Percentiles rank a stretch among this genome's conserved stretches.
phyloP scores from a whole-genome alignment of 1,139 yeast genomes.

The Sugiyamaella neomexicana region DNA sequence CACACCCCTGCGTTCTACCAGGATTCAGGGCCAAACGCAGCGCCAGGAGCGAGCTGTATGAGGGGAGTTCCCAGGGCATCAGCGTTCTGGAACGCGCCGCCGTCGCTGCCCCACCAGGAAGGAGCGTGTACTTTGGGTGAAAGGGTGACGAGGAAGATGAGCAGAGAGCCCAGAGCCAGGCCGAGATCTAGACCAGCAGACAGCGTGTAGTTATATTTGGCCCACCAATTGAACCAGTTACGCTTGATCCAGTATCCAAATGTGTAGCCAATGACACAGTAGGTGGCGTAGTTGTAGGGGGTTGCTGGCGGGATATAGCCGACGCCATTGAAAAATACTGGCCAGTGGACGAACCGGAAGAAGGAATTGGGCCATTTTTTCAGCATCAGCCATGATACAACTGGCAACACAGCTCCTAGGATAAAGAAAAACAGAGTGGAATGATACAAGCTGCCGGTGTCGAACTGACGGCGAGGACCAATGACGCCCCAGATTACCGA shows the following conservation, averaged over 20 bases:
- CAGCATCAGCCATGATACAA: slow-evolving; percentile 50
- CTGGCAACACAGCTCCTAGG: slow-evolving; percentile 49
- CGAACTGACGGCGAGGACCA: slow-evolving; percentile 55
- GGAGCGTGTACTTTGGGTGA: slow-evolving; percentile 43
- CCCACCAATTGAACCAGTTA: slow-evolving; percentile 61
- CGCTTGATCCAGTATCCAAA: slow-evolving; percentile 55
- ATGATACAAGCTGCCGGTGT: slow-evolving; percentile 42
- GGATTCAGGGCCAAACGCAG: slow-evolving; percentile 34
- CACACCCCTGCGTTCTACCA: slow-evolving; percentile 25
- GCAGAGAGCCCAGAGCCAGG: slow-evolving; percentile 51
- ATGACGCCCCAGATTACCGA: slow-evolving; percentile 67
- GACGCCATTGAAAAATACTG: slow-evolving; percentile 53
- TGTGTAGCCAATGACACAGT: slow-evolving; percentile 50
- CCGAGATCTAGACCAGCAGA: slow-evolving; percentile 62
- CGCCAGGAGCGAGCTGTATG: slow-evolving; percentile 26
- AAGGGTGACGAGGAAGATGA: slow-evolving; percentile 49
- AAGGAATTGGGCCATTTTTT: slow-evolving; percentile 51
- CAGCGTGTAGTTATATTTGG: slow-evolving; percentile 59
- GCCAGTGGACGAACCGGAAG: slow-evolving; percentile 49
- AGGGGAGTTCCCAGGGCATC: slow-evolving; percentile 30
- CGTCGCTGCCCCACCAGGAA: slow-evolving; percentile 58
- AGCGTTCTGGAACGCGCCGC: slow-evolving; percentile 33
- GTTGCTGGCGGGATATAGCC: slow-evolving; percentile 57
- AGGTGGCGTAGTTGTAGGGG: slow-evolving; percentile 51
- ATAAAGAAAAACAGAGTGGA: slow-evolving; percentile 48